Base-by-base conservation (phyloP, 306 rosid species). In the Prunus mume region DNA sequence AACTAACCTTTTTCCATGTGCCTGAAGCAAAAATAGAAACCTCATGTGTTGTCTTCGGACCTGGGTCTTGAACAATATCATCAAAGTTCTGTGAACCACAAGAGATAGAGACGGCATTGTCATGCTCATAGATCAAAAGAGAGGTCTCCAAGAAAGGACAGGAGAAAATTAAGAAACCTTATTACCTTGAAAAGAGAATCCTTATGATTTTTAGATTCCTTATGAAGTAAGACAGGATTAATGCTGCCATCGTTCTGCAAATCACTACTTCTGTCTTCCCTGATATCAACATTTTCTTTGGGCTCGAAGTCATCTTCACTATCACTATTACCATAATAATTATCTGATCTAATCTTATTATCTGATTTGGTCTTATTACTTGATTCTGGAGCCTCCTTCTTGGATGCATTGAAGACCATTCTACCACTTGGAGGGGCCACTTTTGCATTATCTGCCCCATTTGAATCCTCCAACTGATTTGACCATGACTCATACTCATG, bases 11-110 rank as follows among this genome's bases (percentile, higher is more conserved):
- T 79, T 85, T 87, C 97, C 97, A 92, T 18, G 82, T 43, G 82
- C 88, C 92, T 19, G 93, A 87, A 20, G 88, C 93, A 83, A 88
- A 87, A 69, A 95, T 80, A 80, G 99, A 80, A 80, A 92, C 97
- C 46, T 95, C 99, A 80, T 74, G 83, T 32, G 96, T 84, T 19
- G 97, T 91, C 85, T 89, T 88, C 34, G 90, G 92, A 76, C 92
- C 93, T 19, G 95, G 92, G 78, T 87, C 89, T 86, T 76, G 68
- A 63, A 81, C 76, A 74, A 88, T 82, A 74, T 88, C 92, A 68
- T 86, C 76, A 55, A 87, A 80, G 83, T 80, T 84, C 97, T 95
- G 95, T 52, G 19, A 72, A 76, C 22, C 69, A 70, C 68, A 83
- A 57, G 25, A 78, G 64, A 88, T 57, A 57, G 24, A 78, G 64